phyloP scores from a whole-genome alignment of 139 green algal genomes.

The Ulvella scutata region DNA sequence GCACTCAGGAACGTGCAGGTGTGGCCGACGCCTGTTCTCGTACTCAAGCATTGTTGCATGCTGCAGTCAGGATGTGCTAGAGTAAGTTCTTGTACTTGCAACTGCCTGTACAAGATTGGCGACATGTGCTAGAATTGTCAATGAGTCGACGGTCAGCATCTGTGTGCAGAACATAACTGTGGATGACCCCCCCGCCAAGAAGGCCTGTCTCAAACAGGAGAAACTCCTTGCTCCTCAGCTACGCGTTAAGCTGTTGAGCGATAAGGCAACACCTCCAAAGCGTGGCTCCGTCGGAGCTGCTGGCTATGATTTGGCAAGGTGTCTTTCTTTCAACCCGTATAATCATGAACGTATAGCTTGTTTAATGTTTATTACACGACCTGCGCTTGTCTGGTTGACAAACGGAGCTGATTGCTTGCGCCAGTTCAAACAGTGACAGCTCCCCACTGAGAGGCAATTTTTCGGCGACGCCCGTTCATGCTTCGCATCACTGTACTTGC shows the following conservation, averaged over 20 bases:
- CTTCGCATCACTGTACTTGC: neutral
- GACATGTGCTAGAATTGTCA: too few species aligned
- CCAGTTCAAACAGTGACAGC: neutral
- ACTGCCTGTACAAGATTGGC: too few species aligned
- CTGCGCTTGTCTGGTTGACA: neutral
- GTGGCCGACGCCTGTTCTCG: too few species aligned
- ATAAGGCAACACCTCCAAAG: constrained; percentile 61
- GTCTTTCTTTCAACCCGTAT: neutral
- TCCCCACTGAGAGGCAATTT: neutral
- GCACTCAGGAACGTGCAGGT: too few species aligned
- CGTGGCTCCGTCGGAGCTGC: constrained; percentile 69
- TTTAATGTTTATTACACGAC: too few species aligned
- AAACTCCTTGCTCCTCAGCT: constrained; percentile 15
- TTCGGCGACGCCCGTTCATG: neutral
- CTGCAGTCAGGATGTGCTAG: too few species aligned
- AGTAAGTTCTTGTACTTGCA: too few species aligned
- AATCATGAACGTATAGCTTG: too few species aligned
- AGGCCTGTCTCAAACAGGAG: constrained; percentile 4
- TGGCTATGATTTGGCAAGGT: constrained; percentile 88
- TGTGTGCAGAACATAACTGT: neutral
- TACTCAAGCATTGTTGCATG: too few species aligned
- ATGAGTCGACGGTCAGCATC: too few species aligned
- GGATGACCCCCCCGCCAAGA: constrained; percentile 14
- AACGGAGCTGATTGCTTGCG: neutral
- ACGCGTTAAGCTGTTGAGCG: constrained; percentile 69